phyloP scores from a whole-genome alignment of 2,329 filamentous ascomycete genomes.

The Myriosclerotinia scirpicola region DNA sequence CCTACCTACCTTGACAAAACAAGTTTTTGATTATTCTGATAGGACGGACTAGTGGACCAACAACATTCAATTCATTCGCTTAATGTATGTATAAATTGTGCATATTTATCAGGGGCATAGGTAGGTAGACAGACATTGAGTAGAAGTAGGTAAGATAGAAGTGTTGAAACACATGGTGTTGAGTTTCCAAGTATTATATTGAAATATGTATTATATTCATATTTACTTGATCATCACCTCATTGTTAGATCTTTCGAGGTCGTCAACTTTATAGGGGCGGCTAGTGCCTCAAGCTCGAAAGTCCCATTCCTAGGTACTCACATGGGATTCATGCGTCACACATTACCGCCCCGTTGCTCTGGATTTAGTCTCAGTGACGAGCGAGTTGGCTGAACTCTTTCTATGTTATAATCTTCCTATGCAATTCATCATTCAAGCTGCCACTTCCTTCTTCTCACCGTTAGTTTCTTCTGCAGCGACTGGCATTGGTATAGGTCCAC shows the following conservation, averaged over 20 bases:
- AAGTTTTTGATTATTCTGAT: too few relatives aligned
- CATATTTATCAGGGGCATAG: conserved; percentile 15
- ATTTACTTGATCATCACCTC: neutral
- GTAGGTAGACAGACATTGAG: neutral
- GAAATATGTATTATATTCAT: neutral
- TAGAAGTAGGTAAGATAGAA: neutral
- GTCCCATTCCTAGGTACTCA: neutral
- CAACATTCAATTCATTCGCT: conserved; percentile 14
- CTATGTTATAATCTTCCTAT: neutral
- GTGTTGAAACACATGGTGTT: too few relatives aligned
- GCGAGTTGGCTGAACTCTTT: neutral
- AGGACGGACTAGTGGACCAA: neutral
- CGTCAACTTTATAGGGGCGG: neutral
- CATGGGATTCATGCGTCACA: conserved; percentile 1
- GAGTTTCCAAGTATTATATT: too few relatives aligned
- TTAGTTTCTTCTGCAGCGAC: conserved; percentile 29
- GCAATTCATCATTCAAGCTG: neutral
- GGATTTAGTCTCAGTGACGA: neutral
- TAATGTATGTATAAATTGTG: conserved; percentile 15
- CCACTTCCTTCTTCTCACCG: conserved; percentile 22
- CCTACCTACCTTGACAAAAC: too few relatives aligned
- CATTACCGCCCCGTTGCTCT: neutral
- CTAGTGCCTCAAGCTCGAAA: neutral
- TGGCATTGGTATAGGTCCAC: conserved; percentile 59
- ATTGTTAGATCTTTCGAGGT: neutral